phyloP scores from a whole-genome alignment of 2,329 filamentous ascomycete species.

The Arachnomyces sp. region DNA sequence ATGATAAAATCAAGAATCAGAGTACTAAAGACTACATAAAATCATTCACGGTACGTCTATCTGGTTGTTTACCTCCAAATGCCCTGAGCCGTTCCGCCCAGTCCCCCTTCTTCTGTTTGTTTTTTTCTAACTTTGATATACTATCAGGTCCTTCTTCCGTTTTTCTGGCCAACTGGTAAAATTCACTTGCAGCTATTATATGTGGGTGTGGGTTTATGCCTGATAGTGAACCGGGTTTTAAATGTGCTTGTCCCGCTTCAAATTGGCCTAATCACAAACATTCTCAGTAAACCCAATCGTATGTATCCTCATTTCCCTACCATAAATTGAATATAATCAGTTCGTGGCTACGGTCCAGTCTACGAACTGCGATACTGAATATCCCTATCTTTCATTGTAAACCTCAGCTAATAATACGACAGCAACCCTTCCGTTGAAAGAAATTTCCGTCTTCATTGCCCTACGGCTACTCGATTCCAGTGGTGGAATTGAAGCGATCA shows the following conservation, averaged over 20 bases:
- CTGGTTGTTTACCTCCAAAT: slow-evolving; percentile 3
- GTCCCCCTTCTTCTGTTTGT: slow-evolving; percentile 2
- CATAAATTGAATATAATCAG: slow-evolving; percentile 3
- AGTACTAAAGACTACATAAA: slow-evolving; percentile 1
- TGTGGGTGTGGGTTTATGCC: slow-evolving; percentile 57
- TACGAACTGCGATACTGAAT: no score
- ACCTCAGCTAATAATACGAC: slow-evolving; percentile 18
- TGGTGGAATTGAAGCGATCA: slow-evolving; percentile 45
- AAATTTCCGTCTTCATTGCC: slow-evolving; percentile 46
- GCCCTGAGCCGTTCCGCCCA: neutral
- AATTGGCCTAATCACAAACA: slow-evolving; percentile 70
- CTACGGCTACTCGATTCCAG: slow-evolving; percentile 44
- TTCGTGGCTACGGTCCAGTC: slow-evolving; percentile 21
- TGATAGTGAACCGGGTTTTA: slow-evolving; percentile 63
- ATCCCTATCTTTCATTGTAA: slow-evolving; percentile 11
- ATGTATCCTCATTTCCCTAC: slow-evolving; percentile 14
- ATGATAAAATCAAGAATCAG: neutral
- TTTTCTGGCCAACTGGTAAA: slow-evolving; percentile 67
- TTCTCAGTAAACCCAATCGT: slow-evolving; percentile 47
- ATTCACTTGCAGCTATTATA: slow-evolving; percentile 60
- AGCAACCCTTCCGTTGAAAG: slow-evolving; percentile 44
- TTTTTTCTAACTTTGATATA: slow-evolving; percentile 5
- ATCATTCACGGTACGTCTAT: slow-evolving; percentile 6
- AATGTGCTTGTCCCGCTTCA: slow-evolving; percentile 75
- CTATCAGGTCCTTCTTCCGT: slow-evolving; percentile 62